Evolutionary conservation across 345 rosid species (phyloP), one percentile per base, ranked within the genome.

Genomic region (Moricandia arvensis): DNA sequence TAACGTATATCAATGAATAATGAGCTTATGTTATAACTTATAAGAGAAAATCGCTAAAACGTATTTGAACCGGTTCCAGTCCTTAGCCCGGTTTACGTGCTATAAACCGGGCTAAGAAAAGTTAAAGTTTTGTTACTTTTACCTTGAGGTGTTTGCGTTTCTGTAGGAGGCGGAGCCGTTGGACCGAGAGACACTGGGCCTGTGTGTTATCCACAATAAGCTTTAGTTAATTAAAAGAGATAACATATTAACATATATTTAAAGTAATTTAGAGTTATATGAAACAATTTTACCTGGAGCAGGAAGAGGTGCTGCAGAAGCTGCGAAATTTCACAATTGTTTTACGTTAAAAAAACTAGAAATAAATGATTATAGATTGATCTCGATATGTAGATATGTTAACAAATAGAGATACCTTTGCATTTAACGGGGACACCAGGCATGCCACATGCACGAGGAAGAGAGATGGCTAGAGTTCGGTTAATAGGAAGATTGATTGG

Each of bases 401-500:
- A 7, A 11, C 7, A 6, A 11, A 8, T 41, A 11, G 47, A 3
- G 64, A 59, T 30, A 91, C 95, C 88, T 83, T 88, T 83, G 93
- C 99, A 92, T 69, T 86, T 85, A 73, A 92, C 66, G 7, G 97
- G 91, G 66, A 92, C 89, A 9, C 87, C 79, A 26, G 62, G 62
- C 62, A 58, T 58, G 34, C 62, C 62, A 76, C 97, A 92, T 8
- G 92, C 91, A 0, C 89, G 89, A 72, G 99, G 97, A 29, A 92
- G 97, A 57, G 90, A 83, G 68, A 92, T 75, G 63, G 96, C 97
- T 10, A 92, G 81, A 62, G 86, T 84, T 81, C 91, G 85, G 76
- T 89, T 92, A 72, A 92, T 83, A 4, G 99, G 97, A 9, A 89
- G 9, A 37, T 63, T 86, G 69, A 95, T 78, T 0, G 99, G 97